phyloP scores from a whole-genome alignment of 805 yeast species.

The Lachancea sp. region DNA sequence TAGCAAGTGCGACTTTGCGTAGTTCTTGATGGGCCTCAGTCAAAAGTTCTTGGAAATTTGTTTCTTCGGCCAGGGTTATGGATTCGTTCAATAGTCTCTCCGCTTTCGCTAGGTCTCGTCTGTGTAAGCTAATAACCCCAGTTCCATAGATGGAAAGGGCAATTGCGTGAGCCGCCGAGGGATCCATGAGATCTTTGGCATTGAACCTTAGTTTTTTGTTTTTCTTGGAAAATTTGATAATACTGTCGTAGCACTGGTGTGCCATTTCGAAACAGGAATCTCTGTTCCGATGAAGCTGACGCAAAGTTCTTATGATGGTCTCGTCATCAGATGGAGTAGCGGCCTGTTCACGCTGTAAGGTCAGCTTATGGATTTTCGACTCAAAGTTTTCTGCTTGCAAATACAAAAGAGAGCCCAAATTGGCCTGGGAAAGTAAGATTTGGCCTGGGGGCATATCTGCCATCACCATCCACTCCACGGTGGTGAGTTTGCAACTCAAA shows the following conservation, averaged over 20 bases:
- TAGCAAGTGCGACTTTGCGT: constrained; percentile 39
- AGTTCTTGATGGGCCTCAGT: constrained; percentile 62
- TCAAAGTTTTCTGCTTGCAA: constrained; percentile 61
- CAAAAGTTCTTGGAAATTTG: constrained; percentile 57
- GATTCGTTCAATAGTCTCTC: constrained; percentile 61
- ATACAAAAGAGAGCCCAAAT: constrained; percentile 62
- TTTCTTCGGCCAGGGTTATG: constrained; percentile 58
- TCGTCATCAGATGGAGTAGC: constrained; percentile 21
- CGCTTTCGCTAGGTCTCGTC: constrained; percentile 50
- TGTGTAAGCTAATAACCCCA: constrained; percentile 70
- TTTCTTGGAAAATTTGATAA: constrained; percentile 37
- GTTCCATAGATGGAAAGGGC: constrained; percentile 80
- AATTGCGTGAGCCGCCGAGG: constrained; percentile 53
- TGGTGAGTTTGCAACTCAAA: constrained; percentile 50
- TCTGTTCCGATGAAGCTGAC: constrained; percentile 23
- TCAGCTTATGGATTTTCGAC: constrained; percentile 35
- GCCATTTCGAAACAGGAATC: constrained; percentile 32
- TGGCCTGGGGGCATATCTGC: constrained; percentile 64
- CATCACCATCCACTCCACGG: constrained; percentile 66
- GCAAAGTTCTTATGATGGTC: constrained; percentile 17
- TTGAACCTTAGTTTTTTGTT: constrained; percentile 30
- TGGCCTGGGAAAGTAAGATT: constrained; percentile 57
- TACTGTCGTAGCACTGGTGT: constrained; percentile 38
- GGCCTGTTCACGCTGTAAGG: constrained; percentile 23
- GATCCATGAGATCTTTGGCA: constrained; percentile 34